phyloP scores from a whole-genome alignment of 768 basidiomycete genomes.

The Lactarius indigo region DNA sequence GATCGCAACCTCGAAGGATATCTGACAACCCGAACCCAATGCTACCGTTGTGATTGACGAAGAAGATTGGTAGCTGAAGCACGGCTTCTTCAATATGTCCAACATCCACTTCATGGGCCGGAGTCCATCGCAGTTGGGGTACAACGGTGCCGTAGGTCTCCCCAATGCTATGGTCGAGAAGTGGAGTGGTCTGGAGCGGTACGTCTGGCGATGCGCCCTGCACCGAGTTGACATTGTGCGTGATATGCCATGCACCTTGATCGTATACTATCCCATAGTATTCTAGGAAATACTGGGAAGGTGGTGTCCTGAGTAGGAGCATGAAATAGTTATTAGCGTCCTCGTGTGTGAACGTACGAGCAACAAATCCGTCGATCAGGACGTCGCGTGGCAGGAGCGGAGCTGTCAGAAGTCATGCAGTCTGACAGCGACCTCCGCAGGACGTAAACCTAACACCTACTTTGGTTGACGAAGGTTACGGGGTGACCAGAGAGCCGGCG shows the following conservation, averaged over 20 bases:
- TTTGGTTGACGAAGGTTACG: too few relatives aligned
- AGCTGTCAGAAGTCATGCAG: neutral
- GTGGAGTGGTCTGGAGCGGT: neutral
- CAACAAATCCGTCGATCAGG: neutral
- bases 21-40: slow-evolving; percentile 2
- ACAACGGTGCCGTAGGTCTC: slow-evolving; percentile 1
- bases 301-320: neutral
- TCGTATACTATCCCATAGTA: neutral
- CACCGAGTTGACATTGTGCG: neutral
- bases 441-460: neutral
- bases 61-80: slow-evolving; percentile 11
- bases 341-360: neutral
- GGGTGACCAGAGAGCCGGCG: too few relatives aligned
- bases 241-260: slow-evolving; percentile 5
- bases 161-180: neutral
- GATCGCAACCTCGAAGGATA: slow-evolving; percentile 8
- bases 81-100: neutral
- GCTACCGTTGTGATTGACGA: neutral
- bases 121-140: slow-evolving; percentile 15
- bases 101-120: slow-evolving; percentile 5
- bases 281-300: neutral
- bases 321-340: slow-evolving; percentile 4
- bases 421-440: too few relatives aligned
- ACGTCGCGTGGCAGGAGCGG: neutral
- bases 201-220: neutral